A percentile compares a stretch with the other conserved stretches of the same genome.
These are phyloP conservation scores for Hapsidospora chrysogenum DNA, from an alignment of 495 filamentous ascomycete genomes.

Conservation along the genomic window DNA sequence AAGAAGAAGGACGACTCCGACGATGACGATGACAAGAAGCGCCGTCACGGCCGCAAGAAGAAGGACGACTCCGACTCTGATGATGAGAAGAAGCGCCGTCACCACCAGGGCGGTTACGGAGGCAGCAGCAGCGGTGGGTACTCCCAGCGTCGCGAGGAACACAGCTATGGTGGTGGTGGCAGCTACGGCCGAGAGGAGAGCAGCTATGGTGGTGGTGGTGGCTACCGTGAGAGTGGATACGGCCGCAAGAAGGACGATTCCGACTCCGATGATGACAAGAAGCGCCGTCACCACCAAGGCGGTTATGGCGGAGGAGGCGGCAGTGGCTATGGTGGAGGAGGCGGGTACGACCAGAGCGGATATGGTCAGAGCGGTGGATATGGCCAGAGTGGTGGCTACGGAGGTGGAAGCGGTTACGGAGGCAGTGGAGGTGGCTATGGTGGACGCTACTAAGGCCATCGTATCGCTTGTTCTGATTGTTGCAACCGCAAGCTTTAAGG, in stretches of 20 bases:
- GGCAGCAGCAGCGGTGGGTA: too few relatives aligned
- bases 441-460: too few relatives aligned
- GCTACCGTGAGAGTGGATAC: not conserved
- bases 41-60: not conserved
- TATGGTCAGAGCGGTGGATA: too few relatives aligned
- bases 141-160: too few relatives aligned
- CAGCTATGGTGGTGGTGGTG: not conserved
- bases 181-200: not conserved
- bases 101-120: not conserved
- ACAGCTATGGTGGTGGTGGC: not conserved
- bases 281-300: not conserved
- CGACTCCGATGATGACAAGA: not conserved
- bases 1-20: too few relatives aligned
- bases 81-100: not conserved
- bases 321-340: not conserved
- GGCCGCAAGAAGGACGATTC: not conserved
- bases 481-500: too few relatives aligned
- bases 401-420: not conserved
- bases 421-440: not conserved
- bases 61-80: not conserved
- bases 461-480: too few relatives aligned
- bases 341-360: not conserved
- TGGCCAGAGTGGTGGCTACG: not conserved
- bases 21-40: not conserved
- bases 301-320: not conserved